Base-by-base conservation (phyloP, 2,329 filamentous ascomycete genomes). In the Colletotrichum musae region DNA sequence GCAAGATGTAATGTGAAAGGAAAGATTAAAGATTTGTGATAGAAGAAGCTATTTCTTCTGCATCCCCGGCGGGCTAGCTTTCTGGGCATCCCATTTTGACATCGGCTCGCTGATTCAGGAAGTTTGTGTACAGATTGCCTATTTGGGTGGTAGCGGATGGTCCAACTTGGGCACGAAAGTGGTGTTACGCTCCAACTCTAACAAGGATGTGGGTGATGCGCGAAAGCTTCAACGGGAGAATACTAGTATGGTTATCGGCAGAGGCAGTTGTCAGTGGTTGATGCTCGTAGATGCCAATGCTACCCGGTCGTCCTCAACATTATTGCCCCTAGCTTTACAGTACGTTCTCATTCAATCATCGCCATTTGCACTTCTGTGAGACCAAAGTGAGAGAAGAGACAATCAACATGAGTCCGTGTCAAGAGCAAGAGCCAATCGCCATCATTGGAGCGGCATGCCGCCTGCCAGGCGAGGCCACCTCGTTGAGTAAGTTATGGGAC, bases 361-460 rank as follows among this genome's bases (percentile, higher is more conserved):
- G 6, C 13, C 43, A 47, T n/a, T n/a, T 47, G 16, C 43, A 6
- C 6, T 24, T 18, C 21, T 51, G 18, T 43, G 10, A 45, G 12
- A 6, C 6, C 45, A 41, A 24, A 10, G 24, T 13, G 26, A 36
- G 7, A 36, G 26, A 16, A 51, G 13, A 15, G 32, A 60, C 12
- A n/a, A 4, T 28, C 64, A 67, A n/a, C 3, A 66, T 68, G 64
- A 63, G 32, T 32, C 51, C 26, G n/a, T 58, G 52, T n/a, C 50
- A 32, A 36, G 64, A 68, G 9, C 52, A 68, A 52, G 64, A 68
- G 9, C 80, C 81, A 41, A 83, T 84, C 51, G 82, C 81, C 12
- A 74, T 84, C 28, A 73, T 84, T 48, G 82, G 82, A 32, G 77
- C 51, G 6, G 79, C 74, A 3, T 83, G 80, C 71, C 78, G 81